Percentiles rank a stretch among this genome's conserved stretches.
Evolutionary conservation across 2,329 filamentous ascomycete species (phyloP).

Genomic region (Aspergillus ochraceus): DNA sequence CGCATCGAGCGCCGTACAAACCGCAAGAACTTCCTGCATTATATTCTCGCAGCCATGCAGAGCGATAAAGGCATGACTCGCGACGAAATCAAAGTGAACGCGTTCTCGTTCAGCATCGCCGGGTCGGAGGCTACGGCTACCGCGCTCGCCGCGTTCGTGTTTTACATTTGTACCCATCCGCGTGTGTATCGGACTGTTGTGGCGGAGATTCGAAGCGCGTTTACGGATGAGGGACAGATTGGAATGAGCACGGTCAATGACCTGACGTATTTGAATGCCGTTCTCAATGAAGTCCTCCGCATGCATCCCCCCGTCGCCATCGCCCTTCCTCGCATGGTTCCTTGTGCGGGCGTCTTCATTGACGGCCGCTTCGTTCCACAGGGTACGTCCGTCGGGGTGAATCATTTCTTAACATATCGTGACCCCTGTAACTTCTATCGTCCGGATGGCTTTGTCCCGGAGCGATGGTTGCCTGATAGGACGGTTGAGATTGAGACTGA

Average conservation of each 20-base stretch:
- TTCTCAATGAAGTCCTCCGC: conserved; percentile 26
- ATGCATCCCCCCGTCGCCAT: conserved; percentile 30
- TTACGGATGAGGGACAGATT: conserved; percentile 13
- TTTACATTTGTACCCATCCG: conserved; percentile 23
- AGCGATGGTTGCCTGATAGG: not conserved
- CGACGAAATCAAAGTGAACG: not conserved
- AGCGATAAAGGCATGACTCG: not conserved
- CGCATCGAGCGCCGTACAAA: not conserved
- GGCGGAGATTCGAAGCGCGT: conserved; percentile 23
- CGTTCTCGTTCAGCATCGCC: not conserved
- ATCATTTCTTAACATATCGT: not conserved
- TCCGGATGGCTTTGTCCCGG: not conserved
- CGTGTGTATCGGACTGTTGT: conserved; percentile 21
- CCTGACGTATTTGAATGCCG: conserved; percentile 27
- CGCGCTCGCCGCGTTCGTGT: conserved; percentile 19
- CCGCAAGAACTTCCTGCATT: conserved; percentile 7
- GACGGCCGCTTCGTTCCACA: conserved; percentile 24
- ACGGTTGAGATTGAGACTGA: conserved; percentile 15
- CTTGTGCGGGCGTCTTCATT: conserved; percentile 28
- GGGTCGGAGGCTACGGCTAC: not conserved
- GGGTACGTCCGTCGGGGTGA: not conserved
- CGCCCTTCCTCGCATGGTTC: conserved; percentile 32
- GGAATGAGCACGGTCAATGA: conserved; percentile 14
- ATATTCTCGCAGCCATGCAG: conserved; percentile 1
- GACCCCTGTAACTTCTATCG: not conserved